These are phyloP conservation scores for Dendrocalamus latiflorus DNA, from an alignment of 202 grass and related monocot genomes.

Conservation along the genomic window DNA sequence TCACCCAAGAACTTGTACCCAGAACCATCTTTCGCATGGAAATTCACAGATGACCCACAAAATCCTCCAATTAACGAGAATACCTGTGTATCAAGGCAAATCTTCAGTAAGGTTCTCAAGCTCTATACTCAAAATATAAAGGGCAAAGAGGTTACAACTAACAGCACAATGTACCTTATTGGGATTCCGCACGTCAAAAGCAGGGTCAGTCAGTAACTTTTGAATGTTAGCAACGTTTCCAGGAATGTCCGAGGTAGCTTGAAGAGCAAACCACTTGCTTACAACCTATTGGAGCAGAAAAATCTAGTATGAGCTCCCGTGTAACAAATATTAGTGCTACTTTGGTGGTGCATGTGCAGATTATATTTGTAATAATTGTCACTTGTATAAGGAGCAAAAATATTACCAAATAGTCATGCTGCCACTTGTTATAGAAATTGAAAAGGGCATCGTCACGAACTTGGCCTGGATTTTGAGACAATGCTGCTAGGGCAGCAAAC, in stretches of 20 bases:
- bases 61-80: slow-evolving; percentile 92
- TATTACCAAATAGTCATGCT: slow-evolving; percentile 89
- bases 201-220: slow-evolving; percentile 73
- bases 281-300: slow-evolving; percentile 59
- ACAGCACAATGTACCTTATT: slow-evolving; percentile 58
- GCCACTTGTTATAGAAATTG: slow-evolving; percentile 88
- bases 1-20: slow-evolving; percentile 96
- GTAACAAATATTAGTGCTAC: too few species aligned
- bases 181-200: slow-evolving; percentile 87
- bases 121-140: background rate
- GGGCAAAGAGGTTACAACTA: background rate
- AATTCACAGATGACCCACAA: slow-evolving; percentile 82
- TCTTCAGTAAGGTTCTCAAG: slow-evolving; percentile 1
- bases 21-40: slow-evolving; percentile 95
- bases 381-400: background rate
- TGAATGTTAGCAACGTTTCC: slow-evolving; percentile 75
- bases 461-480: slow-evolving; percentile 90
- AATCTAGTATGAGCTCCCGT: slow-evolving; percentile 7
- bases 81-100: slow-evolving; percentile 42
- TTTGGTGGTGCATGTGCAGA: too few species aligned
- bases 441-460: slow-evolving; percentile 72
- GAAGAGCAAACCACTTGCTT: slow-evolving; percentile 98
- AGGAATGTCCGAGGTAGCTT: slow-evolving; percentile 86
- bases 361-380: too few species aligned
- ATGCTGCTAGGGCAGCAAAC: slow-evolving; percentile 88